These are phyloP conservation scores for Tetrapyrgos nigripes DNA, from an alignment of 1,284 basidiomycete species.

Conservation along the genomic window DNA sequence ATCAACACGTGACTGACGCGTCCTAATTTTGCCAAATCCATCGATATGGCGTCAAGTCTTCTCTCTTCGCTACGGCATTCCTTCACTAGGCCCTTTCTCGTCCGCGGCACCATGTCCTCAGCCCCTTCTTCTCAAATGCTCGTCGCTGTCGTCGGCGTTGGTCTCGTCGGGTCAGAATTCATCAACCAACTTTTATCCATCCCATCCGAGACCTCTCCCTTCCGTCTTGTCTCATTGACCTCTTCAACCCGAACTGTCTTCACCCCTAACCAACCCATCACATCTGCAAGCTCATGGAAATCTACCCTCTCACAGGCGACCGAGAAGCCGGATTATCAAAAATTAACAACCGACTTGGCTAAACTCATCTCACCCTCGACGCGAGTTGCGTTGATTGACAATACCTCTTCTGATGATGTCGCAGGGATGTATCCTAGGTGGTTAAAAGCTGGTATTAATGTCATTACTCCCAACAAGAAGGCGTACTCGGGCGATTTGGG, in stretches of 20 bases:
- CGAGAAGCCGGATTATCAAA: slow-evolving; percentile 50
- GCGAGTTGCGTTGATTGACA: slow-evolving; percentile 89
- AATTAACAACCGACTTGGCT: slow-evolving; percentile 52
- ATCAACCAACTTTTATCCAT: slow-evolving; percentile 78
- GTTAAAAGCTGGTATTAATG: slow-evolving; percentile 80
- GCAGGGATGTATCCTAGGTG: slow-evolving; percentile 88
- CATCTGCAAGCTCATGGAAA: slow-evolving; percentile 49
- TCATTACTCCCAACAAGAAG: slow-evolving; percentile 99
- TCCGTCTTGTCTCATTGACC: slow-evolving; percentile 79
- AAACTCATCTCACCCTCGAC: slow-evolving; percentile 51
- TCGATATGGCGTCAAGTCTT: slow-evolving; percentile 13
- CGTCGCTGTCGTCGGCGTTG: slow-evolving; percentile 86
- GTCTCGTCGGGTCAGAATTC: slow-evolving; percentile 88
- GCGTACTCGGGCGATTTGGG: slow-evolving; percentile 83
- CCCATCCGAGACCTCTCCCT: slow-evolving; percentile 64
- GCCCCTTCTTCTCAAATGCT: slow-evolving; percentile 9
- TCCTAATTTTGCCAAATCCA: background rate
- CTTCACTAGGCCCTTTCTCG: background rate
- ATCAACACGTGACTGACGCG: background rate
- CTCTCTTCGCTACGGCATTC: slow-evolving; percentile 2
- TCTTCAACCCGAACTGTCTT: slow-evolving; percentile 78
- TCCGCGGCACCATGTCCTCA: slow-evolving; percentile 6
- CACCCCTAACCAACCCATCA: slow-evolving; percentile 52
- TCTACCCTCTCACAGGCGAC: slow-evolving; percentile 47
- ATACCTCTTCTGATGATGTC: slow-evolving; percentile 88